Base-by-base conservation (phyloP, 1,284 basidiomycete genomes). In the Serendipita sp. region DNA sequence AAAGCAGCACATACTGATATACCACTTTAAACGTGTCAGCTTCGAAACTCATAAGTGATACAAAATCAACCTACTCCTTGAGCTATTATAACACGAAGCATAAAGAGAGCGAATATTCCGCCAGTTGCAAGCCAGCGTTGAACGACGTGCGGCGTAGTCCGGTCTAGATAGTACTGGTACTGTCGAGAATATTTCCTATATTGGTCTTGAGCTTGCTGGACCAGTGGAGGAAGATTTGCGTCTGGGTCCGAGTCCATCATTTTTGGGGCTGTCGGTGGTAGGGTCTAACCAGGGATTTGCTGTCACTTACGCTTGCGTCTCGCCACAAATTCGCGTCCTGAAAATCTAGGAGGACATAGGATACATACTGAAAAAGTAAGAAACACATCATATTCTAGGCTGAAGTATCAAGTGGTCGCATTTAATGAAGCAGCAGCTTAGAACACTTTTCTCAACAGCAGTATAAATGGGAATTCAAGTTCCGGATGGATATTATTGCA, bases 121-220 rank as follows among this genome's bases (percentile, higher is more conserved):
- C 79, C 78, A 3, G 92, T 93, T 22, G 79, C 81, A n/a, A 88
- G 71, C 96, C 96, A 99, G 67, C 96, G 83, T 70, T 95, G 82
- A 22, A 91, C 73, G 30, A 87, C 82, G 72, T 93, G 85, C 0
- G 96, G 96, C 2, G 95, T 97, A 74, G 90, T 87, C 60, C 87
- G 82, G 78, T 99, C 96, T 43, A 98, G 80, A 32, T 84, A 74
- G 69, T 86, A 84, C 74, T 96, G 93, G 72, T 92, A 90, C 70
- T 83, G 81, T 35, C 88, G 80, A 26, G 53, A 8, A 35, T 58
- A 58, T 34, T 58, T 58, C 8, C 53, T 4, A 35, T 58, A 58
- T 32, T 58, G 53, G n/a, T 58, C 53, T 32, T 58, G 53, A 30
- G 32, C 53, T 35, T 58, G 53, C 32, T 58, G 53, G 15, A 58